Percentiles rank a stretch among this genome's conserved stretches.
Conservation (phyloP, 2,329 filamentous ascomycete species). For the Sodiomyces alkalinus region DNA sequence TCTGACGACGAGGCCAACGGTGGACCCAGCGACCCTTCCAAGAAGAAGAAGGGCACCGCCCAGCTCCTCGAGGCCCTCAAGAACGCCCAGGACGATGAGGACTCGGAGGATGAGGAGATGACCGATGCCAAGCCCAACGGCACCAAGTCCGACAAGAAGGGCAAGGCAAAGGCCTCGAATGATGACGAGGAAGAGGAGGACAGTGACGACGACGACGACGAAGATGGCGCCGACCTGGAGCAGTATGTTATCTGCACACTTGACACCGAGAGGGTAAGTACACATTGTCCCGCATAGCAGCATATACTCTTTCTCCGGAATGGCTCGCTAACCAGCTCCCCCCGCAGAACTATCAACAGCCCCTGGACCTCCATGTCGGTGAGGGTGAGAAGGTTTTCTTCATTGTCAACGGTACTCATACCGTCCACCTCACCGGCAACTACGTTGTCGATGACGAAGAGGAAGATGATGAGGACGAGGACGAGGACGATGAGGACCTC, state of each 20-base stretch:
- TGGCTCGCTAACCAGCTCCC: constrained; percentile 12
- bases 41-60: constrained; percentile 53
- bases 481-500: constrained; percentile 52
- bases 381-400: constrained; percentile 89
- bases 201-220: constrained; percentile 33
- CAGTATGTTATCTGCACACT: constrained; percentile 93
- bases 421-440: constrained; percentile 88
- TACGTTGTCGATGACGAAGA: constrained; percentile 65
- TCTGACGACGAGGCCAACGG: constrained; percentile 54
- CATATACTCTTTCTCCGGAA: too few species aligned
- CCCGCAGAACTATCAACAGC: constrained; percentile 76
- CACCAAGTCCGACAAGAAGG: constrained; percentile 47
- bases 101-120: constrained; percentile 58
- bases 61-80: constrained; percentile 58
- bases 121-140: constrained; percentile 49
- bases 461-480: constrained; percentile 45
- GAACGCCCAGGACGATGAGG: constrained; percentile 40
- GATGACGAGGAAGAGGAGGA: constrained; percentile 45
- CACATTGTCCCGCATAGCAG: constrained; percentile 1
- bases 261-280: constrained; percentile 72
- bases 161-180: constrained; percentile 50
- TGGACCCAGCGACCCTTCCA: constrained; percentile 79
- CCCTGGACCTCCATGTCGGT: constrained; percentile 81
- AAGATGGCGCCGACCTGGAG: constrained; percentile 55
- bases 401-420: constrained; percentile 77